These are phyloP conservation scores for Nannizzia gypsea DNA, from an alignment of 2,329 filamentous ascomycete genomes.

Conservation along the genomic window DNA sequence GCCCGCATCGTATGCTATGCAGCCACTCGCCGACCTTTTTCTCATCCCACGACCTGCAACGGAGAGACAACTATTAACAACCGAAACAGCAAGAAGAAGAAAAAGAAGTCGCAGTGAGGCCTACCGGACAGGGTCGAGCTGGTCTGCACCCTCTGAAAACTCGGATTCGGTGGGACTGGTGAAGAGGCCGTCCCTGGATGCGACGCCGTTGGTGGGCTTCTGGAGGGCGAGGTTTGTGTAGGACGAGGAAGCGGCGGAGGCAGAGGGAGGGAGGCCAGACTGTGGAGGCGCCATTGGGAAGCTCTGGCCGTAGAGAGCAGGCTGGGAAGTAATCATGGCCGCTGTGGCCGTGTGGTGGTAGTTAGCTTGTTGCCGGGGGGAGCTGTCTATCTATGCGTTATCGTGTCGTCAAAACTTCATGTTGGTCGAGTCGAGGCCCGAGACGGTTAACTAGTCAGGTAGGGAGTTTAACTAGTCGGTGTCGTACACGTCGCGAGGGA, in stretches of 20 bases:
- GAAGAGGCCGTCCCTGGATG: slow-evolving; percentile 33
- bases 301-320: slow-evolving; percentile 1
- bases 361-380: background rate
- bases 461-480: no score
- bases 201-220: slow-evolving; percentile 5
- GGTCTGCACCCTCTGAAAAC: slow-evolving; percentile 67
- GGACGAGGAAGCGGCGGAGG: background rate
- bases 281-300: background rate
- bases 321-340: slow-evolving; percentile 12
- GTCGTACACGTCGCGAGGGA: no score
- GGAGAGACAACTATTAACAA: background rate
- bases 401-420: background rate
- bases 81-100: background rate
- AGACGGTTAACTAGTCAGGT: background rate
- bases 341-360: background rate
- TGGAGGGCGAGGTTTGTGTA: slow-evolving; percentile 2
- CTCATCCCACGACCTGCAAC: slow-evolving; percentile 65
- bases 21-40: slow-evolving; percentile 85
- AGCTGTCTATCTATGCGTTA: background rate
- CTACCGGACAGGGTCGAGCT: slow-evolving; percentile 61
- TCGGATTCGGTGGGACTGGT: slow-evolving; percentile 84
- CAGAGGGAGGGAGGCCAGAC: background rate
- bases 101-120: slow-evolving; percentile 8
- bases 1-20: slow-evolving; percentile 77
- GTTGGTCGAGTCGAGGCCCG: background rate